A percentile compares a stretch with the other conserved stretches of the same genome.
These are phyloP conservation scores for Leishmania mexicana DNA, from an alignment of 208 protist species.

Conservation along the genomic window DNA sequence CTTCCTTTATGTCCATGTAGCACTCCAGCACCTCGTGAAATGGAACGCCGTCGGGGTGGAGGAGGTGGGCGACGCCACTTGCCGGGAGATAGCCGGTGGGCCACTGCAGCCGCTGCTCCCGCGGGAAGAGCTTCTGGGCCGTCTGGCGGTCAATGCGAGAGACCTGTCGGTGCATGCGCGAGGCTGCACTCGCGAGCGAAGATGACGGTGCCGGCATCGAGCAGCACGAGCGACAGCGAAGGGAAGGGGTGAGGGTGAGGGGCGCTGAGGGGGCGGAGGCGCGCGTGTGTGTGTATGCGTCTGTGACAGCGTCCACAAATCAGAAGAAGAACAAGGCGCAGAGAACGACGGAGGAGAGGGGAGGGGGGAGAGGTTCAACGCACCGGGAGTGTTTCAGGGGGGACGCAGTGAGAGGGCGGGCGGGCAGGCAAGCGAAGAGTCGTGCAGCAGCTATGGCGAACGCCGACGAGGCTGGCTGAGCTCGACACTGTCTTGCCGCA, in stretches of 20 bases:
- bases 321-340: not conserved
- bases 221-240: not conserved
- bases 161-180: constrained; percentile 41
- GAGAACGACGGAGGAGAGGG: not conserved
- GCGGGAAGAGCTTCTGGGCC: constrained; percentile 49
- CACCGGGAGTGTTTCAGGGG: not conserved
- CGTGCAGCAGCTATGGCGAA: not conserved
- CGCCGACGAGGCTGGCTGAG: not conserved
- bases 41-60: constrained; percentile 54
- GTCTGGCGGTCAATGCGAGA: constrained; percentile 42
- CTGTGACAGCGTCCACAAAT: not conserved
- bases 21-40: constrained; percentile 65
- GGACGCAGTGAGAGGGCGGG: not conserved
- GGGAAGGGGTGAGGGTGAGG: not conserved
- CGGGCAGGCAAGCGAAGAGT: not conserved
- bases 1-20: constrained; percentile 47
- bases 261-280: not conserved
- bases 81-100: constrained; percentile 70
- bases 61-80: constrained; percentile 75
- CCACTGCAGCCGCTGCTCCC: constrained; percentile 52
- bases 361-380: not conserved
- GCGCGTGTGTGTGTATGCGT: not conserved
- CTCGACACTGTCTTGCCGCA: not conserved
- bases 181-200: constrained; percentile 16
- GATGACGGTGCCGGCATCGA: constrained; percentile 1